Base-by-base conservation (phyloP, 495 filamentous ascomycete species). In the Neurospora terricola region DNA sequence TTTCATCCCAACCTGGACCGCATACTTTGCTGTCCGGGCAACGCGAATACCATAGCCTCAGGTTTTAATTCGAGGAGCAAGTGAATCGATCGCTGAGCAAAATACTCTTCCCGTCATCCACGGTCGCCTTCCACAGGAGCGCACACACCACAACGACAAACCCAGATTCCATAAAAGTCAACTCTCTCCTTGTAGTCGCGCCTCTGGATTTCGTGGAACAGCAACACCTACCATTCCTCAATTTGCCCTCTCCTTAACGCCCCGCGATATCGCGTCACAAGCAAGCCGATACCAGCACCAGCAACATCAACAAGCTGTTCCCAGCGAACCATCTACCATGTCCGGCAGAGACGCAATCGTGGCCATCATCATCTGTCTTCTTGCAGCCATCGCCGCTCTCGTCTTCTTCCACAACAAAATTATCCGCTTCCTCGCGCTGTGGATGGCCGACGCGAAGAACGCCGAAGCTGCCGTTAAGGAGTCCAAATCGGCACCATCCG, bases 311-410 rank as follows among this genome's bases (percentile, higher is more conserved):
- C 27, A 30, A 30, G 23, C 54, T 18, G 9, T 38, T 18, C 30
- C 27, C 69, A 23, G 5, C 23, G 6, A 16, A 62, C 27, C 27
- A 62, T 38, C 40, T 2, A 74, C 14, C 38, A 76, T 75, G 73
- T 40, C 72, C 2, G 16, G 27, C 36, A 70, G 70, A 40, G 54
- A 43, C 39, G 45, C 69, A 4, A 70, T 79, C 38, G 71, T 73
- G 0, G 66, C 78, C 40, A 69, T 71, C 37, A 70, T 79, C 21
- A 70, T 78, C 71, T 23, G 70, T 39, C 37, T 70, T 23, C 21
- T 76, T 5, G 69, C 43, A 42, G 21, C 74, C 42, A 36, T 72
- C 27, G 69, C 59, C 5, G 5, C 74, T 38, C 14, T 76, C 38
- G n/a, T 39, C 11, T 71, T 73, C 38, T 36, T 71, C 71, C 74